Conservation (phyloP, 306 rosid genomes). For the Ormosia emarginata region DNA sequence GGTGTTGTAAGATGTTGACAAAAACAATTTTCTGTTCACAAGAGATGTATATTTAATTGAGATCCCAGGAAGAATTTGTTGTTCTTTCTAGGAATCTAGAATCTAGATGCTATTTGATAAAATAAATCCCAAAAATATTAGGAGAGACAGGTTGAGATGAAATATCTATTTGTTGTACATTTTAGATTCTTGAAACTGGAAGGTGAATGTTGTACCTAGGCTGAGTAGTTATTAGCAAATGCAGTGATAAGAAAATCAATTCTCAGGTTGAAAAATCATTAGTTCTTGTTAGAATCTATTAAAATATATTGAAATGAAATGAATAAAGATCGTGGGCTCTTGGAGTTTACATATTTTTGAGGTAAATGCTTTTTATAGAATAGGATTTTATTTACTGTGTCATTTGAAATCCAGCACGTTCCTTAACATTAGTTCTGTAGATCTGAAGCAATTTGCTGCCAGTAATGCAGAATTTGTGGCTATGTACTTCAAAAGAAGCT, state of each 20-base stretch:
- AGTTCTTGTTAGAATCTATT: background rate
- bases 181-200: background rate
- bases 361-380: background rate
- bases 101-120: slow-evolving; percentile 5
- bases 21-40: background rate
- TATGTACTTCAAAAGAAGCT: background rate
- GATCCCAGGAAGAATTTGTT: background rate
- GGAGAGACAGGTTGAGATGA: background rate
- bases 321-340: background rate
- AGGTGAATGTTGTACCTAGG: background rate
- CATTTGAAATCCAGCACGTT: background rate
- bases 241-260: background rate
- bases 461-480: background rate
- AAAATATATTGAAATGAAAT: background rate
- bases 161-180: background rate
- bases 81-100: slow-evolving; percentile 2
- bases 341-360: background rate
- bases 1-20: background rate
- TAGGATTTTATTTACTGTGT: background rate
- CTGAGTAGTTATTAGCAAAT: background rate
- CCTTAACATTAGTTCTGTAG: background rate
- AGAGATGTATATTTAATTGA: slow-evolving; percentile 16
- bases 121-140: background rate
- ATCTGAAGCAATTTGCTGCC: background rate
- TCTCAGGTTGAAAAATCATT: background rate